phyloP scores from a whole-genome alignment of 306 rosid species.

The Senna tora region DNA sequence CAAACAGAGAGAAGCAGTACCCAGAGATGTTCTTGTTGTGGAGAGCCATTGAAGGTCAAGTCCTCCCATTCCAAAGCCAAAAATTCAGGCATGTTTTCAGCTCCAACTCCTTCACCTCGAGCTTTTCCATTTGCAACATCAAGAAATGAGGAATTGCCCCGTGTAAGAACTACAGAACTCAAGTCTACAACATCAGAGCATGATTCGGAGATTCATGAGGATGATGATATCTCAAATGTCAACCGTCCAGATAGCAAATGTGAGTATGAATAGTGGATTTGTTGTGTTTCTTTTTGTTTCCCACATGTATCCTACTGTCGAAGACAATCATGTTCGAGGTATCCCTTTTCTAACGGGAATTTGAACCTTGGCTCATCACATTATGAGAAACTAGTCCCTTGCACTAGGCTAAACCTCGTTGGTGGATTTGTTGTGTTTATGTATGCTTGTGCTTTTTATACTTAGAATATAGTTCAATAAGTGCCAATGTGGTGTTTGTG shows the following conservation, averaged over 20 bases:
- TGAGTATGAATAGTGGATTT: constrained; percentile 32
- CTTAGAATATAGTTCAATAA: neutral
- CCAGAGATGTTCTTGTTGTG: constrained; percentile 73
- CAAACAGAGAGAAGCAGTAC: constrained; percentile 37
- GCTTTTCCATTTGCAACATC: constrained; percentile 31
- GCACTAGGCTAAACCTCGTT: no score
- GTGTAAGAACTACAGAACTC: constrained; percentile 40
- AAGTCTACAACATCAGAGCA: constrained; percentile 30
- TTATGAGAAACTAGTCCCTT: no score
- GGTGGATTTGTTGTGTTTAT: neutral
- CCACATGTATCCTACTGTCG: no score
- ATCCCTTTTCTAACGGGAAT: no score
- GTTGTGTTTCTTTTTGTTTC: no score
- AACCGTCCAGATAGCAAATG: constrained; percentile 27
- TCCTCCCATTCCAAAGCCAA: constrained; percentile 42
- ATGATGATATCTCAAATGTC: constrained; percentile 11
- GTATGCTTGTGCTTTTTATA: neutral
- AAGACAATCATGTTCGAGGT: no score
- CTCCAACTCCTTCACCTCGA: constrained; percentile 60
- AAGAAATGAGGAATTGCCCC: constrained; percentile 51
- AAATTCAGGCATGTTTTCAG: constrained; percentile 38
- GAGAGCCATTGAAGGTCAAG: constrained; percentile 59
- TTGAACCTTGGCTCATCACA: no score
- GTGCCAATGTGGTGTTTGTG: constrained; percentile 8
- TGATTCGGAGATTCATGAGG: constrained; percentile 30